Base-by-base conservation (phyloP, 2,329 filamentous ascomycete genomes). In the Mollisiaceae sp. region DNA sequence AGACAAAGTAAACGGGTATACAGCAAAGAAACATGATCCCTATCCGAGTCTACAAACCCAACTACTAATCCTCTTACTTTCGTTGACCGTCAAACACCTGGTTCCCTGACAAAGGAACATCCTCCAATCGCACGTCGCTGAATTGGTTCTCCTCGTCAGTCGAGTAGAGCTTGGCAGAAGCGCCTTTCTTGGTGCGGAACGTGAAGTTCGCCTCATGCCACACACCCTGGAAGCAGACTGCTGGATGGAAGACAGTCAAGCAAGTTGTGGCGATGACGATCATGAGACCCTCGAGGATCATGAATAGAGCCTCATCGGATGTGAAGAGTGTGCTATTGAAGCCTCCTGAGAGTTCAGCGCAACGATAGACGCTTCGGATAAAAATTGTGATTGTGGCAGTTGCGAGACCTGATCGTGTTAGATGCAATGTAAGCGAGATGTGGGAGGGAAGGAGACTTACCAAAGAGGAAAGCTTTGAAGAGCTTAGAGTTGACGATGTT, bases 301-400 rank as follows among this genome's bases (percentile, higher is more conserved):
- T 82, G 67, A 84, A 84, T 4, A 79, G 69, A 0, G 72, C 72
- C 68, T 85, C 75, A 47, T 84, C 74, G 22, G 50, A 54, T 58
- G 84, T 82, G 63, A 85, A 84, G 56, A 89, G 73, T 8, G 77
- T 68, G 1, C 84, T 83, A 14, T 71, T 70, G 77, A 85, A 89
- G 2, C 86, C 86, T 20, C 84, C 79, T 52, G 79, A 82, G 62
- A 89, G 74, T 76, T 89, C 86, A 1, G 82, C 81, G 24, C 86
- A 83, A 59, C 87, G 81, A 71, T 86, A 89, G 38, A 84, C 80
- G 50, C 80, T 85, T 32, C 87, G 79, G n/a, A 84, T 81, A 62
- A 88, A 82, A 70, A 89, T 85, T 47, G 79, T 81, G 1, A 87
- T 43, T 9, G 84, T 87, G 0, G 84, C 82, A 2, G 85, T 70